phyloP scores from a whole-genome alignment of 169 alveolate species.

The Babesia gibsoni region DNA sequence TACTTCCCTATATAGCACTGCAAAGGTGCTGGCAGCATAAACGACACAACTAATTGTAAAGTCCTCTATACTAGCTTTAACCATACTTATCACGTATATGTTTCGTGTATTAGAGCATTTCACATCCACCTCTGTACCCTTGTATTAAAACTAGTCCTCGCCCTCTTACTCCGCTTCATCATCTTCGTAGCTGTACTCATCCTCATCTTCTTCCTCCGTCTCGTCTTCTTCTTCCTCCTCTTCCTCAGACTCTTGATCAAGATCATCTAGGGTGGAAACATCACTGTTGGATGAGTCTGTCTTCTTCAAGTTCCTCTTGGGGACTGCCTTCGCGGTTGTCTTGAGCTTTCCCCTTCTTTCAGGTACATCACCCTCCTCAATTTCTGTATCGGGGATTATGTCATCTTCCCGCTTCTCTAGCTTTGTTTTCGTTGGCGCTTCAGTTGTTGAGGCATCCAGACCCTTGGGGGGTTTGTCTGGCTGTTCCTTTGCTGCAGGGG shows the following conservation, averaged over 20 bases:
- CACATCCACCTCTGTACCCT: too few species aligned
- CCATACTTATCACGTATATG: too few species aligned
- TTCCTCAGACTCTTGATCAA: neutral
- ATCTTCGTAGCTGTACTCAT: slow-evolving; percentile 6
- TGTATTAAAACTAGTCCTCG: neutral
- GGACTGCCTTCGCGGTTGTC: neutral
- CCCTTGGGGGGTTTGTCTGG: too few species aligned
- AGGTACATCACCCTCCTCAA: neutral
- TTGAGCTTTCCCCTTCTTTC: slow-evolving; percentile 35
- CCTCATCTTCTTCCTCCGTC: slow-evolving; percentile 20
- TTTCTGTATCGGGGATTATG: neutral
- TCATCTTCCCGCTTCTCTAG: neutral
- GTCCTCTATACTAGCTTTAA: too few species aligned
- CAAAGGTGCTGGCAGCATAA: too few species aligned
- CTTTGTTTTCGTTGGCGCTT: too few species aligned
- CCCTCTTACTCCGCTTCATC: slow-evolving; percentile 9
- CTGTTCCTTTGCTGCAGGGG: neutral
- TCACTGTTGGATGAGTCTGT: neutral
- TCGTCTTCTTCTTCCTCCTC: slow-evolving; percentile 35
- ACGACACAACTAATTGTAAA: neutral
- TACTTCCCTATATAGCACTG: too few species aligned
- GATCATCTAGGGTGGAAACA: neutral
- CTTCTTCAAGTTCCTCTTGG: neutral
- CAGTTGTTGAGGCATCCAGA: too few species aligned
- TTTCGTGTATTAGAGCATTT: too few species aligned